Evolutionary conservation across 176 grass and related monocot genomes (phyloP).

Genomic region (Bothriochloa decipiens): DNA sequence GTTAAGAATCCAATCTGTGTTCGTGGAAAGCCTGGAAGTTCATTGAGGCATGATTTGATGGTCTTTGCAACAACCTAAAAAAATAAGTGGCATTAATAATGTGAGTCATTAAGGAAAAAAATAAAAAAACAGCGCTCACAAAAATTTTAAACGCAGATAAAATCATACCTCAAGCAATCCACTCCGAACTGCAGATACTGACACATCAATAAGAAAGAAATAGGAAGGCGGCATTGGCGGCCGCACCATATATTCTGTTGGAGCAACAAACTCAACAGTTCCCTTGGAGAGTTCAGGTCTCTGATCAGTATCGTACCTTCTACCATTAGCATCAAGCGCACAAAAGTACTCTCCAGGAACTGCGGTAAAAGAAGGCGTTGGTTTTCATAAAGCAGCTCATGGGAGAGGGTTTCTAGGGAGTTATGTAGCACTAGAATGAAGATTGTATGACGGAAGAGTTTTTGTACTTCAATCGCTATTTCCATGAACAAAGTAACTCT

Average conservation of each 20-base stretch:
- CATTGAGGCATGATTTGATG: conserved; percentile 90
- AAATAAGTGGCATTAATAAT: conserved; percentile 6
- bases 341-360: conserved; percentile 93
- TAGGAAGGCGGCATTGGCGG: conserved; percentile 95
- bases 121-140: background rate
- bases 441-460: conserved; percentile 1
- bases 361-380: conserved; percentile 43
- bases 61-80: conserved; percentile 84
- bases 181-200: conserved; percentile 69
- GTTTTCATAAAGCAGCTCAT: conserved; percentile 31
- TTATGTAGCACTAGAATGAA: conserved; percentile 26
- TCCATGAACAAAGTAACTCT: background rate
- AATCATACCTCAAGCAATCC: conserved; percentile 81
- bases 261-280: conserved; percentile 96
- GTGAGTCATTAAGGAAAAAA: background rate
- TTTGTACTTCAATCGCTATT: background rate
- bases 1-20: conserved; percentile 98
- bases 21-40: conserved; percentile 75
- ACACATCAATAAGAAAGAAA: conserved; percentile 98
- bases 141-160: conserved; percentile 28
- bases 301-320: conserved; percentile 86
- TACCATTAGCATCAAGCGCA: conserved; percentile 79
- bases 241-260: conserved; percentile 99
- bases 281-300: conserved; percentile 92
- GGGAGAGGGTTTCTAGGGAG: conserved; percentile 23